phyloP scores from a whole-genome alignment of 139 green algal genomes.

The Micractinium conductrix region DNA sequence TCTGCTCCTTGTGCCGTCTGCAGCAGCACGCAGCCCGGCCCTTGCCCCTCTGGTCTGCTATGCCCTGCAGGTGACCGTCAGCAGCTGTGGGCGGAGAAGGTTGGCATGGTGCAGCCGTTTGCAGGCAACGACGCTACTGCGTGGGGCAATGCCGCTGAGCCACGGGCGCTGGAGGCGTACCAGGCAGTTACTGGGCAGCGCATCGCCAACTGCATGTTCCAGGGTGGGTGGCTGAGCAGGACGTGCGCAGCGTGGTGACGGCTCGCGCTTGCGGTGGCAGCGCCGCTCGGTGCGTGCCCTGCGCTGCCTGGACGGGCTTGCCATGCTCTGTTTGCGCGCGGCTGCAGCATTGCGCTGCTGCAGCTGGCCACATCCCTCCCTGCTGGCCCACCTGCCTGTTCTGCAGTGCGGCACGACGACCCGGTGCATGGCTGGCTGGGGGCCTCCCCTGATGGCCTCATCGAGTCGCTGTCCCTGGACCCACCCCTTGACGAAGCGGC shows the following conservation, averaged over 20 bases:
- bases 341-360: no score
- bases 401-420: constrained; percentile 57
- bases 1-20: no score
- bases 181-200: constrained; percentile 33
- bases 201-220: constrained; percentile 46
- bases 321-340: no score
- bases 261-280: no score
- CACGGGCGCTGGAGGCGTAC: constrained; percentile 58
- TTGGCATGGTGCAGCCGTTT: constrained; percentile 66
- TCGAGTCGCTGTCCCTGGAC: constrained; percentile 36
- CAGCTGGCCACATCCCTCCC: no score
- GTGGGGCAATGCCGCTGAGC: constrained; percentile 69
- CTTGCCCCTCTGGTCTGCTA: no score
- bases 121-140: constrained; percentile 73
- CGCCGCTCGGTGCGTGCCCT: no score
- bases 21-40: no score
- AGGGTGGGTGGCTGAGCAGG: constrained; percentile 1
- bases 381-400: no score
- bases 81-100: constrained; percentile 80
- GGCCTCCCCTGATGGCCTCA: constrained; percentile 72
- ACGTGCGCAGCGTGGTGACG: no score
- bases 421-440: constrained; percentile 70
- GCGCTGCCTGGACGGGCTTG: no score
- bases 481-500: neutral
- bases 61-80: constrained; percentile 52